Percentiles rank a stretch among this genome's conserved stretches.
phyloP scores from a whole-genome alignment of 805 yeast genomes.

The Saturnispora mendoncae region DNA sequence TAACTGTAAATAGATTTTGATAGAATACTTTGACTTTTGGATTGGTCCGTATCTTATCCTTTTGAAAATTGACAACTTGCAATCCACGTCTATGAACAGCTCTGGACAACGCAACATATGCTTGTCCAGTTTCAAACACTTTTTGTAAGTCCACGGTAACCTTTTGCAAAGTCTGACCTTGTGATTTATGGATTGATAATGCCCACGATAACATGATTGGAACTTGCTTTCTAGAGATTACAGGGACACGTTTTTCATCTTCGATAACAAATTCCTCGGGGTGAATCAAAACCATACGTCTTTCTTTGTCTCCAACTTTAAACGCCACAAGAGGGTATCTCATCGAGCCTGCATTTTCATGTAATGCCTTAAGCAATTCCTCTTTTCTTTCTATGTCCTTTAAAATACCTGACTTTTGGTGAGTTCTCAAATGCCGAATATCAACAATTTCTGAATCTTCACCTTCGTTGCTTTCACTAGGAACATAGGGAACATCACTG shows the following conservation, averaged over 20 bases:
- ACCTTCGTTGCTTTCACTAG: conserved; percentile 1
- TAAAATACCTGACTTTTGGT: not conserved
- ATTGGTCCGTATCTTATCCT: conserved; percentile 58
- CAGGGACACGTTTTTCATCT: conserved; percentile 57
- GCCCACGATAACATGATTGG: conserved; percentile 97
- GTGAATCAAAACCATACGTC: conserved; percentile 68
- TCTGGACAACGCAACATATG: conserved; percentile 90
- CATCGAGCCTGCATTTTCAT: conserved; percentile 35
- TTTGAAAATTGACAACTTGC: conserved; percentile 68
- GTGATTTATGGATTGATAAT: conserved; percentile 88
- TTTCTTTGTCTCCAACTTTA: conserved; percentile 56
- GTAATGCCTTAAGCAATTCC: conserved; percentile 34
- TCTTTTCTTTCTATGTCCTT: conserved; percentile 39
- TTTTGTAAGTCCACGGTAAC: conserved; percentile 68
- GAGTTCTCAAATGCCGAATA: not conserved
- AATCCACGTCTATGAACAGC: conserved; percentile 72
- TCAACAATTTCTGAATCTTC: not conserved
- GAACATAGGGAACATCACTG: conserved; percentile 4
- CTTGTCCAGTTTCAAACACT: conserved; percentile 88
- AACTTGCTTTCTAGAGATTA: conserved; percentile 69
- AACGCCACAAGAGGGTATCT: conserved; percentile 75
- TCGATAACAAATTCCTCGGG: conserved; percentile 78
- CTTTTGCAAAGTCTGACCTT: conserved; percentile 78
- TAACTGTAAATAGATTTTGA: conserved; percentile 33
- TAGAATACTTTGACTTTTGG: conserved; percentile 66